Conservation (phyloP, 208 protist species). For the Crithidia sp. region DNA sequence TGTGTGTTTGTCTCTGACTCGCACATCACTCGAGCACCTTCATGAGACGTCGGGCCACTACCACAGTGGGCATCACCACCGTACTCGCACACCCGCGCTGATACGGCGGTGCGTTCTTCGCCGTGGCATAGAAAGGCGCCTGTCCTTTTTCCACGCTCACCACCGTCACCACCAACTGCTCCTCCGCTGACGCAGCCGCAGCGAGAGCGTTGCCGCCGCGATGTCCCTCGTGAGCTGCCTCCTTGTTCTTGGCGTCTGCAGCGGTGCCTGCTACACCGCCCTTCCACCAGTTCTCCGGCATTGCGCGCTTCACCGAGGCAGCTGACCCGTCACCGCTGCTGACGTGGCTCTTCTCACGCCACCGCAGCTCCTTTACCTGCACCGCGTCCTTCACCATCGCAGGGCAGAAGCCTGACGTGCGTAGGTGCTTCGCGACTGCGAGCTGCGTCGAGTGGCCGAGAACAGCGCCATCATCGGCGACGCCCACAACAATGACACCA, state of each 20-base stretch:
- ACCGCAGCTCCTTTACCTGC: conserved; percentile 64
- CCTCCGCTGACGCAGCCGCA: not conserved
- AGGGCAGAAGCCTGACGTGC: conserved; percentile 78
- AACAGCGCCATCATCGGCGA: conserved; percentile 67
- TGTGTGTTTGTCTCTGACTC: too few species aligned
- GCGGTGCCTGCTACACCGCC: not conserved
- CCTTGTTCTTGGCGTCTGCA: conserved; percentile 10
- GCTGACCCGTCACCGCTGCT: not conserved
- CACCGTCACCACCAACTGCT: conserved; percentile 59
- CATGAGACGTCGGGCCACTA: conserved; percentile 58
- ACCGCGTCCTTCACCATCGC: conserved; percentile 82
- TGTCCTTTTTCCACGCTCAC: conserved; percentile 66
- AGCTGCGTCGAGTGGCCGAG: conserved; percentile 62
- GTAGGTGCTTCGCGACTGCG: conserved; percentile 45
- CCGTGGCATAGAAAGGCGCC: conserved; percentile 77
- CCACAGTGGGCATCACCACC: conserved; percentile 53
- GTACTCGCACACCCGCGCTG: conserved; percentile 82
- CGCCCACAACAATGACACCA: conserved; percentile 78
- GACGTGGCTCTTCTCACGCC: conserved; percentile 13
- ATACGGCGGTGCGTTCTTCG: conserved; percentile 67
- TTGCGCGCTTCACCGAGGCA: conserved; percentile 18
- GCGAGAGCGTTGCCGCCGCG: not conserved
- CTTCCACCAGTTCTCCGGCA: conserved; percentile 85
- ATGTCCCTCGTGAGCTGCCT: not conserved
- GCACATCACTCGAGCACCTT: conserved; percentile 35